A percentile compares a stretch with the other conserved stretches of the same genome.
Conservation (phyloP, 257 asterid species). For the Paulownia fortunei region DNA sequence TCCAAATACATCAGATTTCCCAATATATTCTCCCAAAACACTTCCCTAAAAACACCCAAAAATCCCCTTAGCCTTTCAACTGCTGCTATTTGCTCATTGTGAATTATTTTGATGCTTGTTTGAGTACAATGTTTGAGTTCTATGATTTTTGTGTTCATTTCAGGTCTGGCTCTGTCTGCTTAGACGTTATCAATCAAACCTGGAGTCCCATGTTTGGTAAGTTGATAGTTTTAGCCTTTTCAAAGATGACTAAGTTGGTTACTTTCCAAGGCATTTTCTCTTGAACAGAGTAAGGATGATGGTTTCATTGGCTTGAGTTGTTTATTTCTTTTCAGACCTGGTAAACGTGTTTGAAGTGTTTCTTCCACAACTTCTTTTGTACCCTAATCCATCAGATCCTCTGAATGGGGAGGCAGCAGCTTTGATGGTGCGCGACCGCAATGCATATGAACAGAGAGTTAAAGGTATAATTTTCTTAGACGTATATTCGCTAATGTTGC, state of each 20-base stretch:
- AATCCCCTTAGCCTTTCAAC: background rate
- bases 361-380: constrained; percentile 82
- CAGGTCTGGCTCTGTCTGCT: constrained; percentile 84
- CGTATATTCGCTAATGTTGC: background rate
- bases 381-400: constrained; percentile 84
- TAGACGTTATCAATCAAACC: constrained; percentile 76
- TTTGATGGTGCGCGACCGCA: constrained; percentile 71
- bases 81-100: background rate
- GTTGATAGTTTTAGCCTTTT: background rate
- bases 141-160: constrained; percentile 10
- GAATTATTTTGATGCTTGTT: background rate
- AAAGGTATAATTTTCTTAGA: constrained; percentile 55
- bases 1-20: too few species aligned
- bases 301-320: constrained; percentile 3
- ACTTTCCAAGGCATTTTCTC: background rate
- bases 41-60: too few species aligned
- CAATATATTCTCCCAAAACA: too few species aligned
- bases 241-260: background rate
- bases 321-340: constrained; percentile 54
- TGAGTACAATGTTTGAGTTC: background rate
- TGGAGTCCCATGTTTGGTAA: constrained; percentile 93
- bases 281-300: background rate
- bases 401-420: constrained; percentile 81
- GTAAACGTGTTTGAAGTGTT: constrained; percentile 81
- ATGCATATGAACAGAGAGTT: constrained; percentile 62